Conservation (phyloP, 768 basidiomycete species). For the Mycena crocata region DNA sequence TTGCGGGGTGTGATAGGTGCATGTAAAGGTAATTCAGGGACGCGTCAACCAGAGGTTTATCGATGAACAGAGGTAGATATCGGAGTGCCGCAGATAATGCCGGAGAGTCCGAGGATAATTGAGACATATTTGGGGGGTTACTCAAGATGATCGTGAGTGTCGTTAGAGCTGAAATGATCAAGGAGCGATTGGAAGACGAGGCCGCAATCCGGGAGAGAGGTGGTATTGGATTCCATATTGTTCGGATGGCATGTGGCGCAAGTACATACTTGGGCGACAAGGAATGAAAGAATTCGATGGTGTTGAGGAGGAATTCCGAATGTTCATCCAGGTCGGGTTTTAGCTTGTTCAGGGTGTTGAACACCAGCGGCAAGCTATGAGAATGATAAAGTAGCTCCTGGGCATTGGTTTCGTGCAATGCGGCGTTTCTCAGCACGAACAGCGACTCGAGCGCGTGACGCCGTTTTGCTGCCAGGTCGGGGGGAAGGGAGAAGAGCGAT, state of each 20-base stretch:
- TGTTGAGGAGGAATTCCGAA: slow-evolving; percentile 76
- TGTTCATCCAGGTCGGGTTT: slow-evolving; percentile 73
- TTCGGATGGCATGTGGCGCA: slow-evolving; percentile 44
- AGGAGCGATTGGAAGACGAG: slow-evolving; percentile 75
- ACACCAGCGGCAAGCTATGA: slow-evolving; percentile 73
- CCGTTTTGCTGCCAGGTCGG: slow-evolving; percentile 63
- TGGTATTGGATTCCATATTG: slow-evolving; percentile 61
- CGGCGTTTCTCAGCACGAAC: slow-evolving; percentile 87
- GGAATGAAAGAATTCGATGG: slow-evolving; percentile 77
- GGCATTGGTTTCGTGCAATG: slow-evolving; percentile 76
- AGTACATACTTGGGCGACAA: slow-evolving; percentile 61
- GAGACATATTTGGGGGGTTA: slow-evolving; percentile 66
- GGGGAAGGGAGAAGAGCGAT: slow-evolving; percentile 67
- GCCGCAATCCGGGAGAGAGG: slow-evolving; percentile 67
- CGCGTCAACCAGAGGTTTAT: slow-evolving; percentile 76
- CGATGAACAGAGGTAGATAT: slow-evolving; percentile 79
- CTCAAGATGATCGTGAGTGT: slow-evolving; percentile 73
- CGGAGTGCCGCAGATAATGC: slow-evolving; percentile 73
- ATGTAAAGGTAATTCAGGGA: slow-evolving; percentile 80
- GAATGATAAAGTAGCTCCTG: slow-evolving; percentile 67
- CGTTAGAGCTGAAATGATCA: slow-evolving; percentile 75
- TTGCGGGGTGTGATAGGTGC: slow-evolving; percentile 78
- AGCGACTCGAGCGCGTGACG: slow-evolving; percentile 88
- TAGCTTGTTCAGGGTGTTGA: slow-evolving; percentile 73
- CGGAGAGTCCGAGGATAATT: slow-evolving; percentile 66